These are phyloP conservation scores for Hypoxylon fragiforme DNA, from an alignment of 495 filamentous ascomycete genomes.

Conservation along the genomic window DNA sequence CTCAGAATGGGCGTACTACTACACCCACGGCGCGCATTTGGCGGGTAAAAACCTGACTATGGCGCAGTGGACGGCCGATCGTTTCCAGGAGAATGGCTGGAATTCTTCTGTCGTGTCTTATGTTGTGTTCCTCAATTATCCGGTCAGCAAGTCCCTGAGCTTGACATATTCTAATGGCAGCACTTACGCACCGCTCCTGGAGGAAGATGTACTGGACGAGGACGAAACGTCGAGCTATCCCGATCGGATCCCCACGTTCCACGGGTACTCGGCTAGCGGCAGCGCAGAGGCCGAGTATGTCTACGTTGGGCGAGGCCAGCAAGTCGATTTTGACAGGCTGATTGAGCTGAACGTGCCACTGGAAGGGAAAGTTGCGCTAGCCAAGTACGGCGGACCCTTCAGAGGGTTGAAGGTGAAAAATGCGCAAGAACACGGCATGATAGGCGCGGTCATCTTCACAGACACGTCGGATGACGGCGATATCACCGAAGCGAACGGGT, in stretches of 20 bases:
- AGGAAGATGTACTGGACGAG: slow-evolving; percentile 76
- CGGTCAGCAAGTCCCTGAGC: slow-evolving; percentile 69
- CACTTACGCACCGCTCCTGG: slow-evolving; percentile 68
- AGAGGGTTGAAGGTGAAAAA: slow-evolving; percentile 84
- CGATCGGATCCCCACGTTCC: slow-evolving; percentile 80
- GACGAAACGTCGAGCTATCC: slow-evolving; percentile 70
- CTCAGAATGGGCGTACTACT: slow-evolving; percentile 42
- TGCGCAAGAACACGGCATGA: slow-evolving; percentile 81
- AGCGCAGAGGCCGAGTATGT: slow-evolving; percentile 73
- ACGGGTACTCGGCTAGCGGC: slow-evolving; percentile 83
- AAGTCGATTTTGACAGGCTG: slow-evolving; percentile 76
- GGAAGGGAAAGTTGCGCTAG: slow-evolving; percentile 77
- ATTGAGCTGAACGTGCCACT: slow-evolving; percentile 68
- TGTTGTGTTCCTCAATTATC: slow-evolving; percentile 84
- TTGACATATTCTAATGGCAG: slow-evolving; percentile 58
- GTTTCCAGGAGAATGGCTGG: slow-evolving; percentile 76
- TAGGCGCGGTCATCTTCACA: slow-evolving; percentile 77
- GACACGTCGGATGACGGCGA: slow-evolving; percentile 82
- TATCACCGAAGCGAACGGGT: slow-evolving; percentile 74
- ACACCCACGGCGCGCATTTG: slow-evolving; percentile 43
- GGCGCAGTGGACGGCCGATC: slow-evolving; percentile 79
- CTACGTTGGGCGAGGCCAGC: slow-evolving; percentile 78
- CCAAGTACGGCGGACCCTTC: slow-evolving; percentile 78
- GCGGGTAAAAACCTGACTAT: slow-evolving; percentile 42
- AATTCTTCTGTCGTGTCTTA: slow-evolving; percentile 70